These are phyloP conservation scores for Kodamaea hsintzibuensis DNA, from an alignment of 805 yeast species.

Conservation along the genomic window DNA sequence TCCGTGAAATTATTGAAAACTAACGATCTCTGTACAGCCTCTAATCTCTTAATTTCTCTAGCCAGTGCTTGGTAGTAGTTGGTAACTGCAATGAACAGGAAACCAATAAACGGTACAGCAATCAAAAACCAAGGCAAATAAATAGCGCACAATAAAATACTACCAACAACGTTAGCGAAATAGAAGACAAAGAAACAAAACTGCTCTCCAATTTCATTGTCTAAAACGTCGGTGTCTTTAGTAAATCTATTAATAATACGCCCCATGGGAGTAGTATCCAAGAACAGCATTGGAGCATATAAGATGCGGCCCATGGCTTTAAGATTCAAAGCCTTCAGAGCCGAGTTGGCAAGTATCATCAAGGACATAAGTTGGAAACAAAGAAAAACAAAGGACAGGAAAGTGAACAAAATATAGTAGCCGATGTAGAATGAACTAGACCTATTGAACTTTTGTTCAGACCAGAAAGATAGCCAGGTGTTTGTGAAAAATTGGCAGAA, in stretches of 20 bases:
- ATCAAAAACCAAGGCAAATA: slow-evolving; percentile 77
- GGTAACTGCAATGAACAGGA: slow-evolving; percentile 46
- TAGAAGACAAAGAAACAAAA: slow-evolving; percentile 47
- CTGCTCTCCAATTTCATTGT: slow-evolving; percentile 75
- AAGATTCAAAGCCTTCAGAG: slow-evolving; percentile 48
- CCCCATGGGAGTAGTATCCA: slow-evolving; percentile 90
- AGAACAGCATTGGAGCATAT: slow-evolving; percentile 77
- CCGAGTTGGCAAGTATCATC: slow-evolving; percentile 50
- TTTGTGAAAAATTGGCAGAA: slow-evolving; percentile 61
- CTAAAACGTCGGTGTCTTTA: slow-evolving; percentile 81
- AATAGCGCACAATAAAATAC: slow-evolving; percentile 60
- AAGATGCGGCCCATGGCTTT: slow-evolving; percentile 64
- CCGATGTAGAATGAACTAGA: slow-evolving; percentile 68
- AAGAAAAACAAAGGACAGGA: slow-evolving; percentile 48
- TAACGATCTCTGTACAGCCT: slow-evolving; percentile 66
- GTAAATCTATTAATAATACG: slow-evolving; percentile 83
- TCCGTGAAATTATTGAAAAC: slow-evolving; percentile 75
- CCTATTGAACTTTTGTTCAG: slow-evolving; percentile 50
- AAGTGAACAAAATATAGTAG: slow-evolving; percentile 60
- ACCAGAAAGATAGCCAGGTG: slow-evolving; percentile 86
- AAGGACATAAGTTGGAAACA: slow-evolving; percentile 44
- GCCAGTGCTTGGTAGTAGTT: slow-evolving; percentile 68
- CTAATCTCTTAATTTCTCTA: slow-evolving; percentile 74
- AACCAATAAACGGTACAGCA: slow-evolving; percentile 54
- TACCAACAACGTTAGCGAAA: slow-evolving; percentile 53